A percentile compares a stretch with the other conserved stretches of the same genome.
Evolutionary conservation across 345 rosid species (phyloP).

Genomic region (Acer saccharum): DNA sequence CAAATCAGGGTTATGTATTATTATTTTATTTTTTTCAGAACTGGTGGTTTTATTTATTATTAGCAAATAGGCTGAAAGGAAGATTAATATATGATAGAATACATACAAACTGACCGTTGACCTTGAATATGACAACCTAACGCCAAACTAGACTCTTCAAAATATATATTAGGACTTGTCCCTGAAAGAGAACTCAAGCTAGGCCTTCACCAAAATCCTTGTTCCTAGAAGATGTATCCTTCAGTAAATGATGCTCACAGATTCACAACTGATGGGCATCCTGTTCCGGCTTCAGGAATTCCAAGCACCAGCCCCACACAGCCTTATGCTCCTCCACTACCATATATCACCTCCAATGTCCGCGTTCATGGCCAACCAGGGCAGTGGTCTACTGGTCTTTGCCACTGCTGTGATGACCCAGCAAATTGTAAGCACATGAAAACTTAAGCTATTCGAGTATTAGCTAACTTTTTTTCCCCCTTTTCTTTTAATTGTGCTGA

Average conservation of each 20-base stretch:
- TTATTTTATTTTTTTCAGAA: too few relatives aligned
- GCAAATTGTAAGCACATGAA: slow-evolving; percentile 15
- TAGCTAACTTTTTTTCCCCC: not conserved
- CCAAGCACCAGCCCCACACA: slow-evolving; percentile 20
- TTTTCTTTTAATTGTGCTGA: not conserved
- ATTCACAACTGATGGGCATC: slow-evolving; percentile 24
- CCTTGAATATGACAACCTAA: not conserved
- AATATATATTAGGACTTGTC: not conserved
- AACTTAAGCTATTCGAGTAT: not conserved
- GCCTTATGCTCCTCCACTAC: slow-evolving; percentile 29
- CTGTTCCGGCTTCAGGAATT: slow-evolving; percentile 20
- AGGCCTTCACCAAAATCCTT: not conserved
- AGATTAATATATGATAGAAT: not conserved
- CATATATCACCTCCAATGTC: not conserved
- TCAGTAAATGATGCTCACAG: slow-evolving; percentile 20
- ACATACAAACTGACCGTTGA: not conserved
- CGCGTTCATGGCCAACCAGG: not conserved
- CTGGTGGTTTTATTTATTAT: too few relatives aligned
- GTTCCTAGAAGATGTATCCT: slow-evolving; percentile 30
- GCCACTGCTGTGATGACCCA: slow-evolving; percentile 40
- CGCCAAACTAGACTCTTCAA: not conserved
- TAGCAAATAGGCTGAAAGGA: not conserved
- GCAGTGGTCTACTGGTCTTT: slow-evolving; percentile 46
- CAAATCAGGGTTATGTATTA: not conserved
- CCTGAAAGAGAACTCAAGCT: not conserved